Evolutionary conservation across 345 rosid species (phyloP).

Genomic region (Salix suchowensis): DNA sequence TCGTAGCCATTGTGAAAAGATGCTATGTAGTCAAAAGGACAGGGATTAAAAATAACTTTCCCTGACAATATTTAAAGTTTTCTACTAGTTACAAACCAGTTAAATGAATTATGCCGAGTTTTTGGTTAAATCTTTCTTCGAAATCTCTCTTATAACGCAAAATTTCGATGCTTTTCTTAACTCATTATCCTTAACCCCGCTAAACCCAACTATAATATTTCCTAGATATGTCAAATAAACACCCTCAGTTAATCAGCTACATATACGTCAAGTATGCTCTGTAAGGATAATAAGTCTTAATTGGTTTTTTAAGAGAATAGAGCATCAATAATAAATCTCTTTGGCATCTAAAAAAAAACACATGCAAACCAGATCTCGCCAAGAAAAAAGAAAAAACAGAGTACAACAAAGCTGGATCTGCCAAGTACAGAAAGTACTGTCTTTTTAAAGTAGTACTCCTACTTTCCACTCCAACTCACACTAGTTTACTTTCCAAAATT

Average conservation of each 20-base stretch:
- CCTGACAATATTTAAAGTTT: not conserved
- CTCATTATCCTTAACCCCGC: not conserved
- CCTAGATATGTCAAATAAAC: not conserved
- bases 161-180: no score
- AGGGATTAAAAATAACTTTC: not conserved
- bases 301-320: not conserved
- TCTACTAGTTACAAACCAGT: not conserved
- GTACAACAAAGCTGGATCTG: not conserved
- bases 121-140: not conserved
- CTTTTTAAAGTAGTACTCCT: no score
- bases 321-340: not conserved
- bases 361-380: not conserved
- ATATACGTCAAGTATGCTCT: not conserved
- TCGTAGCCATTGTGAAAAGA: not conserved
- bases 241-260: not conserved
- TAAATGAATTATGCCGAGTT: not conserved
- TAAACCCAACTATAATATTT: not conserved
- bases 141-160: no score
- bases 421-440: no score
- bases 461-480: no score
- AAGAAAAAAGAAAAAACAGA: not conserved
- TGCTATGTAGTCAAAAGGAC: not conserved
- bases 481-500: no score
- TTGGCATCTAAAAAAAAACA: not conserved
- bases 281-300: no score